A percentile compares a stretch with the other conserved stretches of the same genome.
These are phyloP conservation scores for Lolium multiflorum DNA, from an alignment of 176 grass and related monocot species.

Conservation along the genomic window DNA sequence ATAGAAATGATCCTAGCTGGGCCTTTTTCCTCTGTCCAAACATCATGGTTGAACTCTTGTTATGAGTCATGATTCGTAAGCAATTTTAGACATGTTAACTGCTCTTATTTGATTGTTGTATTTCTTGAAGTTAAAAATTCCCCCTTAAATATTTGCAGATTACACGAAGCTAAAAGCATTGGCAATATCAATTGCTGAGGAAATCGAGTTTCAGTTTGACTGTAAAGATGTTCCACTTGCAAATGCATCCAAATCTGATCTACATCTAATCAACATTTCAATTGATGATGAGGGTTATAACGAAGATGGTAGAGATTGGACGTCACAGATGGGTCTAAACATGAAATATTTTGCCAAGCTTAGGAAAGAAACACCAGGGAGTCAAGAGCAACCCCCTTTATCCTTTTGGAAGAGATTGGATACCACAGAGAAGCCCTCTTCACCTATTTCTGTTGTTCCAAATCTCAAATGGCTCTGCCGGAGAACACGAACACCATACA, in stretches of 20 bases:
- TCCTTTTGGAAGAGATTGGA: conserved; percentile 52
- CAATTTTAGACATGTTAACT: conserved; percentile 13
- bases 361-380: conserved; percentile 74
- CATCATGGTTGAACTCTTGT: not conserved
- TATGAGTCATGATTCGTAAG: not conserved
- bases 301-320: conserved; percentile 93
- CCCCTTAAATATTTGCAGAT: conserved; percentile 53
- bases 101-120: conserved; percentile 3
- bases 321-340: conserved; percentile 85
- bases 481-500: conserved; percentile 81
- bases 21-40: not conserved
- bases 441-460: conserved; percentile 56
- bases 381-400: conserved; percentile 68
- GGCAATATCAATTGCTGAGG: conserved; percentile 96
- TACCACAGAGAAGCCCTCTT: conserved; percentile 41
- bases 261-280: conserved; percentile 85
- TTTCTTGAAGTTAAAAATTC: conserved; percentile 10
- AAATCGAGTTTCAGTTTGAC: conserved; percentile 72
- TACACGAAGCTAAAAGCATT: conserved; percentile 93
- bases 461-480: conserved; percentile 86
- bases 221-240: conserved; percentile 75
- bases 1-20: not conserved
- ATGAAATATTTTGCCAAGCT: conserved; percentile 88
- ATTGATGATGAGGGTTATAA: conserved; percentile 90
- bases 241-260: conserved; percentile 77